Evolutionary conservation across 192 early-diverging fungal genomes (phyloP), one percentile per base, ranked within the genome.

Genomic region (Spizellomyces punctatus): DNA sequence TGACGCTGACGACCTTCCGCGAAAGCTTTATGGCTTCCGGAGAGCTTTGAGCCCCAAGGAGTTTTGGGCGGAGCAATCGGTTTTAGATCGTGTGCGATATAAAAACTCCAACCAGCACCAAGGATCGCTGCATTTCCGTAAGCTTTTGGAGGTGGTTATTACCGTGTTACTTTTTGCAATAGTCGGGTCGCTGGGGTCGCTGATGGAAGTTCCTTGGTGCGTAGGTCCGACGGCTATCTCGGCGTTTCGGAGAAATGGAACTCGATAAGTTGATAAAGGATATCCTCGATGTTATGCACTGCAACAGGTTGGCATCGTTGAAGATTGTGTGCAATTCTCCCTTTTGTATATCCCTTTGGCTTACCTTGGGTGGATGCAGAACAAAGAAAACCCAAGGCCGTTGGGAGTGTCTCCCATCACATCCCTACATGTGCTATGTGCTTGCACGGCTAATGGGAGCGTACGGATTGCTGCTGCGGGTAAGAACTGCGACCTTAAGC

Each of bases 41-140:
- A 60, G 71, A 14, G 21, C 63, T 2, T 64, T 72, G 14, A n/a
- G 9, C 62, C 14, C 50, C 5, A 21, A 19, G 4, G 49, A 65
- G 48, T 72, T 64, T 54, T 16, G 19, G 7, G 14, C n/a, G 10
- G 71, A 72, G 17, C 6, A 14, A 44, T 42, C 27, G 16, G 46
- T 63, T 0, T 50, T 72, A 27, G 71, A 72, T 46, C 46, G 71
- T n/a, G 19, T 72, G 52, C 60, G 71, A 10, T 72, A 72, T 46
- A 72, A 72, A 57, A 72, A 72, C 27, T 4, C 10, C 1, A 72
- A 63, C 46, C 62, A 65, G 21, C 71, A 72, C 54, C 17, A 63
- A 22, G n/a, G 27, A 17, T 63, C 62, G 10, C 49, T 44, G 49
- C 63, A 72, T 48, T 72, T 72, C 56, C 61, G 63, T 6, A 72